phyloP scores from a whole-genome alignment of 2,329 filamentous ascomycete genomes.

The Penicillium digitatum region DNA sequence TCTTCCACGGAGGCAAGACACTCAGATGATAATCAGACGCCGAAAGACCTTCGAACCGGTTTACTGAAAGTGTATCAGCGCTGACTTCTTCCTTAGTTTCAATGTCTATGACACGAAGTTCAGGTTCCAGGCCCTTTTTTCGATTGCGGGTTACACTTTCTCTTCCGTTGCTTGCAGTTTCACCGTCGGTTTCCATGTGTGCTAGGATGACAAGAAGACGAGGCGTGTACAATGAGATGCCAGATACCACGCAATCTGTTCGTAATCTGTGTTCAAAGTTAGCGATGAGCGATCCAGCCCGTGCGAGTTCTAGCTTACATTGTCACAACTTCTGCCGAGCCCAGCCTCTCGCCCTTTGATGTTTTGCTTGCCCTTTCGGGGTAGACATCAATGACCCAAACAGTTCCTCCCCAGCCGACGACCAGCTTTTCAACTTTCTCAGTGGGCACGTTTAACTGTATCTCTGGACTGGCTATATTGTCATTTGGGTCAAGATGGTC shows the following conservation, averaged over 20 bases:
- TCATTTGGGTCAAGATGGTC: conserved; percentile 47
- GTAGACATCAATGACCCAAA: conserved; percentile 92
- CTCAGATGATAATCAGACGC: conserved; percentile 89
- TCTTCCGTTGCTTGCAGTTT: conserved; percentile 50
- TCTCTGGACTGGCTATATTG: conserved; percentile 36
- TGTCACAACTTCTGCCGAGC: conserved; percentile 84
- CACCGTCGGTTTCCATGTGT: conserved; percentile 72
- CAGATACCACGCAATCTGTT: conserved; percentile 96
- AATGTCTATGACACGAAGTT: conserved; percentile 86
- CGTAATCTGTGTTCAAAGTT: conserved; percentile 60
- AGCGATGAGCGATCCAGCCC: conserved; percentile 21
- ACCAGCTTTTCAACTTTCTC: conserved; percentile 67
- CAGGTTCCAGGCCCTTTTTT: conserved; percentile 77
- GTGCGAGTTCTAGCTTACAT: conserved; percentile 60
- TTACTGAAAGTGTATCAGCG: conserved; percentile 79
- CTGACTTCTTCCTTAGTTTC: conserved; percentile 77
- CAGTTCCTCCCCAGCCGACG: conserved; percentile 91
- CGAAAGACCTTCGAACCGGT: conserved; percentile 78
- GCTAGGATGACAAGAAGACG: conserved; percentile 86
- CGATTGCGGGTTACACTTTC: conserved; percentile 61
- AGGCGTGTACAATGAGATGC: conserved; percentile 92
- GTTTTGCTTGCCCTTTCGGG: conserved; percentile 66
- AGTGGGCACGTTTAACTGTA: conserved; percentile 41
- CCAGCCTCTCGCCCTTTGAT: conserved; percentile 66
- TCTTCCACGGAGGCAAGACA: conserved; percentile 72